Percentiles rank a stretch among this genome's conserved stretches.
Conservation (phyloP, 805 yeast genomes). For the Saturnispora silvae region DNA sequence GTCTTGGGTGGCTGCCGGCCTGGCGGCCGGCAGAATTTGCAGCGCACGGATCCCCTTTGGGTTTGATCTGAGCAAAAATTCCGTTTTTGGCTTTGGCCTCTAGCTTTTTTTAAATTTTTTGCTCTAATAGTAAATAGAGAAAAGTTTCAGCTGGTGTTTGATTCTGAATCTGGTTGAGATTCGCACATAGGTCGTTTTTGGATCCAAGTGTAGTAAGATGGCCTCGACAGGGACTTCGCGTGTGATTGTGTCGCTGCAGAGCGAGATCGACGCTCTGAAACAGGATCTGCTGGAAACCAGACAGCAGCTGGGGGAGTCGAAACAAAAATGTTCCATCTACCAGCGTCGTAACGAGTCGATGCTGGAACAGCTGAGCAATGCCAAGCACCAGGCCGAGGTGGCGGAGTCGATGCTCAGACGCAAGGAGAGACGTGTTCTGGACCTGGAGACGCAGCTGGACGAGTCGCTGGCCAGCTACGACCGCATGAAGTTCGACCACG, state of each 20-base stretch:
- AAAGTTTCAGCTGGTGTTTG: too few relatives aligned
- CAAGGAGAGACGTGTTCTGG: constrained; percentile 58
- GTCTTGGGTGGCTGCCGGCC: too few relatives aligned
- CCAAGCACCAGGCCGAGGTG: constrained; percentile 72
- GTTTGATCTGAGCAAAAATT: too few relatives aligned
- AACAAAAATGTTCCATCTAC: constrained; percentile 38
- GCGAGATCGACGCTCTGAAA: constrained; percentile 22
- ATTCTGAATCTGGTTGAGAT: too few relatives aligned
- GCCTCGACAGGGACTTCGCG: constrained; percentile 17
- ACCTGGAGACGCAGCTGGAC: constrained; percentile 49
- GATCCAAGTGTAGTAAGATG: too few relatives aligned
- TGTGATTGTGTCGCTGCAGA: constrained; percentile 25
- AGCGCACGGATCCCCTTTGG: too few relatives aligned
- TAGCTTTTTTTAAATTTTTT: too few relatives aligned
- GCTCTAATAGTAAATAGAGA: too few relatives aligned
- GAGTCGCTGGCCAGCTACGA: constrained; percentile 39
- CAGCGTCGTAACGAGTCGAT: constrained; percentile 40
- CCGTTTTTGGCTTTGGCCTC: too few relatives aligned
- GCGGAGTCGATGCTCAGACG: constrained; percentile 56
- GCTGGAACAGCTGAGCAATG: constrained; percentile 54
- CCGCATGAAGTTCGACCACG: constrained; percentile 36
- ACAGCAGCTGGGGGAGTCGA: constrained; percentile 33
- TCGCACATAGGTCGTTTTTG: too few relatives aligned
- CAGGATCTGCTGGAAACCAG: constrained; percentile 16
- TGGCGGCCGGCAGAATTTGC: too few relatives aligned